Base-by-base conservation (phyloP, 495 filamentous ascomycete genomes). In the Podospora didyma region DNA sequence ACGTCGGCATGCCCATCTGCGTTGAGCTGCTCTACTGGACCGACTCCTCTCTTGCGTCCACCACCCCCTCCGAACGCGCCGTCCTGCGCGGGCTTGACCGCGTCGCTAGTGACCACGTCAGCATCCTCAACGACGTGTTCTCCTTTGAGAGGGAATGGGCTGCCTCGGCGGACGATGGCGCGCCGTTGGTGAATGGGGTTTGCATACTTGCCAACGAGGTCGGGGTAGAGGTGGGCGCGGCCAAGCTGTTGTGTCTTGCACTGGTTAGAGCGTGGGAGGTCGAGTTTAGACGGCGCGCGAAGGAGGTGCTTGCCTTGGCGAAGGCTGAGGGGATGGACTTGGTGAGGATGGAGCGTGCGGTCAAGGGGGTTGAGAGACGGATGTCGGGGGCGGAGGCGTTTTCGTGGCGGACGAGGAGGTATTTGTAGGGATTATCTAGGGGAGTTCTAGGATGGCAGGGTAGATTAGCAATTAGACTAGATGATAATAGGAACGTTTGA, bases 81-180 rank as follows among this genome's bases (percentile, higher is more conserved):
- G 31, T 14, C 34, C 34, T 37, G 34, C 34, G 34, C 7, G 7
- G 34, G 7, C 37, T 61, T 16, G 59, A 61, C 22, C 42, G 41
- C 12, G 26, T 61, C 1, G 59, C 59, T 21, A 61, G 56, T 23
- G 56, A 57, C 44, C 59, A 61, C 26, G 59, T 61, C 0, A 57
- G 53, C 19, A 61, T 61, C 35, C 49, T 61, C 26, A 61, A 61
- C 46, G 59, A 61, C 34, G 45, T 61, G 22, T 61, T 61, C 24
- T 57, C 53, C 0, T 61, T 61, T 37, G 59, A 61, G 22, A 20
- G 59, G 28, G 59, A 61, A 44, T 61, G 54, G 53, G 44, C 48
- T 56, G 22, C 34, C 34, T 37, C 34, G 7, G 34, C 34, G 7
- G 58, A 23, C 10, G 35, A 57, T 22, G 59, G 59, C 3, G 59